A percentile compares a stretch with the other conserved stretches of the same genome.
Evolutionary conservation across 129 eudicot genomes (phyloP).

Genomic region (Flaveria trinervia): DNA sequence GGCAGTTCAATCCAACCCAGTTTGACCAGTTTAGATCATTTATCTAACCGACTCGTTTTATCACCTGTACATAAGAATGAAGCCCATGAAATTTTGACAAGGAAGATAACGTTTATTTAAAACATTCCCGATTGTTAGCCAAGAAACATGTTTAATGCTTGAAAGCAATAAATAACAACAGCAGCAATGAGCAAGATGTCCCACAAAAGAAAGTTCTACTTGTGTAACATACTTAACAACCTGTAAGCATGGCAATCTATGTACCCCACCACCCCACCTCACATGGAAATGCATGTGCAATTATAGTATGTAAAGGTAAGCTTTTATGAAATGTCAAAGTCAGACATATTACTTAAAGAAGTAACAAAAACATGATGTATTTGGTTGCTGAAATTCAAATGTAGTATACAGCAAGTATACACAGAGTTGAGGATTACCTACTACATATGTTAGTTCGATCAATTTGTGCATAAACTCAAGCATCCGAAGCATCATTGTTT

Average conservation of each 20-base stretch:
- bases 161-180: background rate
- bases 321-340: constrained; percentile 18
- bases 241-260: constrained; percentile 34
- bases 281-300: constrained; percentile 39
- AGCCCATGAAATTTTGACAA: background rate
- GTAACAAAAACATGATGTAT: background rate
- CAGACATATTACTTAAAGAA: constrained; percentile 15
- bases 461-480: constrained; percentile 25
- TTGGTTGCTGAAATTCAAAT: constrained; percentile 12
- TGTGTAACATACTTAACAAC: constrained; percentile 28
- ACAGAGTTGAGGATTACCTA: constrained; percentile 26
- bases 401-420: background rate
- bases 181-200: constrained; percentile 28
- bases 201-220: constrained; percentile 16
- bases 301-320: constrained; percentile 24
- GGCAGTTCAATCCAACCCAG: background rate
- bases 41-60: background rate
- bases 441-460: constrained; percentile 16
- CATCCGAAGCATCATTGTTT: constrained; percentile 21
- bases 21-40: constrained; percentile 7
- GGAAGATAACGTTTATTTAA: constrained; percentile 1
- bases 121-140: background rate
- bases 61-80: background rate
- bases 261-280: constrained; percentile 19
- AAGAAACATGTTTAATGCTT: constrained; percentile 25